These are phyloP conservation scores for Candida ponderosae DNA, from an alignment of 805 yeast genomes.

Conservation along the genomic window DNA sequence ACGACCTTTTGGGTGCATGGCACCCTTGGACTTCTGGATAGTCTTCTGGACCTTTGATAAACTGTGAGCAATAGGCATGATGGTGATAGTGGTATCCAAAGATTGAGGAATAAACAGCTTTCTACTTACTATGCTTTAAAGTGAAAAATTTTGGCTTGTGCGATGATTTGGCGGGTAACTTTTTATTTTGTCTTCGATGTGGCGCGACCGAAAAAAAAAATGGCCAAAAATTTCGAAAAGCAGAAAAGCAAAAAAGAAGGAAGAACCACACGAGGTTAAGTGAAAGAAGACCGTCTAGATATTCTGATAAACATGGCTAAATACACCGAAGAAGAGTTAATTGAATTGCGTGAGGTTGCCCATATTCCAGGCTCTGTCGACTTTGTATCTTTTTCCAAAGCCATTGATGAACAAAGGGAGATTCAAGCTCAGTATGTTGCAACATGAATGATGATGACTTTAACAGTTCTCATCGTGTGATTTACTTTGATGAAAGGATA, in stretches of 20 bases:
- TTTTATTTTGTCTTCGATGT: neutral
- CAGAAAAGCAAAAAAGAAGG: slow-evolving; percentile 2
- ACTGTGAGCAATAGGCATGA: slow-evolving; percentile 65
- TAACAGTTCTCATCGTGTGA: neutral
- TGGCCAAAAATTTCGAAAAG: neutral
- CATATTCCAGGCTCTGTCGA: slow-evolving; percentile 56
- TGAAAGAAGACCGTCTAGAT: no score
- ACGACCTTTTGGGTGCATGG: slow-evolving; percentile 81
- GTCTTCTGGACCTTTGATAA: slow-evolving; percentile 58
- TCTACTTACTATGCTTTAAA: neutral
- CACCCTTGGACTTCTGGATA: slow-evolving; percentile 44
- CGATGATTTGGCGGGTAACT: slow-evolving; percentile 4
- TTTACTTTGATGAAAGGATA: no score
- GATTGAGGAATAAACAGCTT: no score
- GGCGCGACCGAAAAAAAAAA: neutral
- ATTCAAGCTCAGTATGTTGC: slow-evolving; percentile 23
- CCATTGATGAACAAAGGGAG: slow-evolving; percentile 61
- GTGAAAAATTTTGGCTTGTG: no score
- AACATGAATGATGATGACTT: no score
- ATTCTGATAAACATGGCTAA: slow-evolving; percentile 31
- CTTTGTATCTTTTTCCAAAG: slow-evolving; percentile 53
- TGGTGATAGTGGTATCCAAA: no score
- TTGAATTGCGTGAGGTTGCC: slow-evolving; percentile 48
- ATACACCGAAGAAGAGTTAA: slow-evolving; percentile 68
- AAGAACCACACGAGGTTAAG: no score